Conservation (phyloP, 352 stramenopile genomes). For the Pilasporangium apinafurcum region DNA sequence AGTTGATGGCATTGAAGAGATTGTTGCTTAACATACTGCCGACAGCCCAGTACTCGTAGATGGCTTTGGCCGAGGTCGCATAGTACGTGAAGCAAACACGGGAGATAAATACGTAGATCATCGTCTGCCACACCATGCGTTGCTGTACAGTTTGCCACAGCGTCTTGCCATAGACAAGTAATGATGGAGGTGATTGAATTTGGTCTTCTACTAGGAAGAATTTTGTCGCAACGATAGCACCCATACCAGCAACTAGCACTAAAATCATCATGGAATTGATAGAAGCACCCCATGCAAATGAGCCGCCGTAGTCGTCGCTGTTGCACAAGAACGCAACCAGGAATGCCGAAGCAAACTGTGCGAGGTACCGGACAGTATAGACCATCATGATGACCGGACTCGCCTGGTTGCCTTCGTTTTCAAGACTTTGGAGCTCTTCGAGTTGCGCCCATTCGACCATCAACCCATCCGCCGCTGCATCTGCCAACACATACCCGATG, state of each 20-base stretch:
- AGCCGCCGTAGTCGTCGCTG: constrained; percentile 36
- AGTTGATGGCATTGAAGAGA: constrained; percentile 37
- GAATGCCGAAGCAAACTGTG: constrained; percentile 32
- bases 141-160: constrained; percentile 32
- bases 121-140: constrained; percentile 27
- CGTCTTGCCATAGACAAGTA: not conserved
- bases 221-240: constrained; percentile 17
- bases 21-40: constrained; percentile 31
- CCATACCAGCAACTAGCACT: constrained; percentile 12
- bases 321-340: constrained; percentile 50
- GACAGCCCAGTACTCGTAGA: constrained; percentile 53
- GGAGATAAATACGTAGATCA: constrained; percentile 34
- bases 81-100: constrained; percentile 59
- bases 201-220: constrained; percentile 27
- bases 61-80: constrained; percentile 35
- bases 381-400: constrained; percentile 23
- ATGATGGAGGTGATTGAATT: not conserved
- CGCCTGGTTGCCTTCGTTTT: not conserved
- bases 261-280: constrained; percentile 43
- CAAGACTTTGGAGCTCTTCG: constrained; percentile 4
- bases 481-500: constrained; percentile 39
- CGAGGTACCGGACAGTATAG: constrained; percentile 25
- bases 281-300: constrained; percentile 36
- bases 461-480: constrained; percentile 34
- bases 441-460: constrained; percentile 37